Conservation (phyloP, 768 basidiomycete species). For the Leucosporidium scottii region DNA sequence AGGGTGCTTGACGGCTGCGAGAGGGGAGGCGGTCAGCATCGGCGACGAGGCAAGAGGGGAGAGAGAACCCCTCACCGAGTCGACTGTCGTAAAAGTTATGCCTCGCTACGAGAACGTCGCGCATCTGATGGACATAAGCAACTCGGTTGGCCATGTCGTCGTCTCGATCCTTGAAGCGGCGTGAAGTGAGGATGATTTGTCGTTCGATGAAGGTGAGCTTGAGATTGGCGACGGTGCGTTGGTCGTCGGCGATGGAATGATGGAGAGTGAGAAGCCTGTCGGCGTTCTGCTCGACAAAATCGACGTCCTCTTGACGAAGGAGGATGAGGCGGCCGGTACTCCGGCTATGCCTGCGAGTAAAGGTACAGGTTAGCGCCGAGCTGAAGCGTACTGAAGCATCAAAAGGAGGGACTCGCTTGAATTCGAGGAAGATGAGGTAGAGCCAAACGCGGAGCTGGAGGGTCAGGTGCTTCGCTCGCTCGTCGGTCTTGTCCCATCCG, state of each 20-base stretch:
- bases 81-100: too few species aligned
- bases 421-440: slow-evolving; percentile 11
- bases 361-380: too few species aligned
- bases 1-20: not conserved
- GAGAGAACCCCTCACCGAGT: too few species aligned
- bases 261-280: slow-evolving; percentile 9
- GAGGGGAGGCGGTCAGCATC: not conserved
- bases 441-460: slow-evolving; percentile 4
- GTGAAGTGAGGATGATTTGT: not conserved
- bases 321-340: slow-evolving; percentile 4
- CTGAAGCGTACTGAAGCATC: not conserved
- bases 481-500: slow-evolving; percentile 12
- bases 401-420: slow-evolving; percentile 1
- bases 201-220: slow-evolving; percentile 8
- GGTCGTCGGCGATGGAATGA: not conserved
- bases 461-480: slow-evolving; percentile 4
- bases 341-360: not conserved
- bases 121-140: not conserved
- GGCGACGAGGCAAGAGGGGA: too few species aligned
- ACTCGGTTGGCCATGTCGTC: not conserved
- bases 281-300: not conserved
- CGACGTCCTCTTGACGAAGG: slow-evolving; percentile 6
- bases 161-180: not conserved
- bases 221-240: slow-evolving; percentile 13
- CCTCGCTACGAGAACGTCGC: too few species aligned